Conservation (phyloP, 78 protist species). For the Dictyostelium purpureum region DNA sequence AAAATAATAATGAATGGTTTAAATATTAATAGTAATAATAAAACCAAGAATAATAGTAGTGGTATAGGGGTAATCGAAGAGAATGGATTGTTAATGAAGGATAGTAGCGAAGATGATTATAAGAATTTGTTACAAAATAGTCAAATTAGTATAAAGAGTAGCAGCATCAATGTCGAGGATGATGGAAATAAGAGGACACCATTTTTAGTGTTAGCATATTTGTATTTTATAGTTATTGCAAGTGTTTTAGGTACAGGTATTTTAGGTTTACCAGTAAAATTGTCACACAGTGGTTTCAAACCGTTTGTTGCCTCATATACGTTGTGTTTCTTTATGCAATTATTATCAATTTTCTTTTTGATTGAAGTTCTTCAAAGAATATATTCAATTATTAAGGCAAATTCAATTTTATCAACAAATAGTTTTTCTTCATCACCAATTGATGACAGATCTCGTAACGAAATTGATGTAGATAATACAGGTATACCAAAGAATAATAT, state of each 20-base stretch:
- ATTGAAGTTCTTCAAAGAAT: constrained; percentile 65
- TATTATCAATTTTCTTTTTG: constrained; percentile 36
- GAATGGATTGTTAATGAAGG: background rate
- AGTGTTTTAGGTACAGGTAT: constrained; percentile 78
- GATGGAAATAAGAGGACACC: constrained; percentile 36
- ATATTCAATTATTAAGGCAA: constrained; percentile 29
- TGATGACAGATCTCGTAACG: background rate
- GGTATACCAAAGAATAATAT: background rate
- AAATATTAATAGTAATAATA: background rate
- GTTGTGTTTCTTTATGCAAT: constrained; percentile 62
- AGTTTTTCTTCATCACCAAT: no score
- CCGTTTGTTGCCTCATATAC: constrained; percentile 68
- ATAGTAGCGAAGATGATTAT: background rate
- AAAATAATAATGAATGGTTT: background rate
- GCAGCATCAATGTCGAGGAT: background rate
- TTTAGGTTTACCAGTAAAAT: constrained; percentile 60
- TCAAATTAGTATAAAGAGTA: background rate
- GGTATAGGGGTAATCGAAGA: background rate
- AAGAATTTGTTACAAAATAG: background rate
- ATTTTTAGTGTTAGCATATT: constrained; percentile 22
- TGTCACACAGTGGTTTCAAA: constrained; percentile 41
- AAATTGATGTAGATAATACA: no score
- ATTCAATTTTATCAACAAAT: background rate
- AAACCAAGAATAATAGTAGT: background rate
- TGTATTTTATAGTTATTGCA: constrained; percentile 57